phyloP scores from a whole-genome alignment of 352 stramenopile species.

The Phytophthora nicotianae region DNA sequence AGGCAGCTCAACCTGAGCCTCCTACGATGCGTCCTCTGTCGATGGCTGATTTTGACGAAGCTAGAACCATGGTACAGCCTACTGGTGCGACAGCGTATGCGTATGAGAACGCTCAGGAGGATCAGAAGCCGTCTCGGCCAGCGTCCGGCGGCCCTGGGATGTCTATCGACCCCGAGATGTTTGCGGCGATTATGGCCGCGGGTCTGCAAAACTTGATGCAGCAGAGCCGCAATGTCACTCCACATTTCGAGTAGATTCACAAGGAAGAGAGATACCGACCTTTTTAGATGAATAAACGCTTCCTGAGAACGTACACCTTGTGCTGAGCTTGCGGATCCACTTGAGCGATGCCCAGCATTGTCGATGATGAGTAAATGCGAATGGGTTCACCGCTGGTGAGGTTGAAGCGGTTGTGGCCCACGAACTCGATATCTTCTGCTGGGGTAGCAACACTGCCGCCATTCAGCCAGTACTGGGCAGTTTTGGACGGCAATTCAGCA shows the following conservation, averaged over 20 bases:
- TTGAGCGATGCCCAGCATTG: slow-evolving; percentile 65
- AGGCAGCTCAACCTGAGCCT: slow-evolving; percentile 31
- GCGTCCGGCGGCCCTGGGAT: slow-evolving; percentile 29
- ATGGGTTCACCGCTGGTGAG: slow-evolving; percentile 47
- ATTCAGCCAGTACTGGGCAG: slow-evolving; percentile 52
- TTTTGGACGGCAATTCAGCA: slow-evolving; percentile 35
- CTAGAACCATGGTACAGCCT: slow-evolving; percentile 83
- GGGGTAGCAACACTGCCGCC: slow-evolving; percentile 47
- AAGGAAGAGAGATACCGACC: slow-evolving; percentile 19
- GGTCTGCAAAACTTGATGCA: slow-evolving; percentile 88
- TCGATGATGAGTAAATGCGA: slow-evolving; percentile 52
- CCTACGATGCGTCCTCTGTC: slow-evolving; percentile 70
- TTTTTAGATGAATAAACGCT: slow-evolving; percentile 71
- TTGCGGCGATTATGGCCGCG: slow-evolving; percentile 82
- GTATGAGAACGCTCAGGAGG: slow-evolving; percentile 70
- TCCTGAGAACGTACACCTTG: slow-evolving; percentile 56
- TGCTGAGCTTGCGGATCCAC: slow-evolving; percentile 40
- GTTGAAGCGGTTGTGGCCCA: slow-evolving; percentile 14
- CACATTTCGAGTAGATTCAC: slow-evolving; percentile 39
- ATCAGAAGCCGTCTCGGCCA: slow-evolving; percentile 26
- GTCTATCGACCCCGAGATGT: slow-evolving; percentile 83
- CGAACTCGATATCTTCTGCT: slow-evolving; percentile 35
- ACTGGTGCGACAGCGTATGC: slow-evolving; percentile 82
- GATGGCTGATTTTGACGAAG: slow-evolving; percentile 88
- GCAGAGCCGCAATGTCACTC: slow-evolving; percentile 33